These are phyloP conservation scores for Aspergillus coremiiformis DNA, from an alignment of 495 filamentous ascomycete genomes.

Conservation along the genomic window DNA sequence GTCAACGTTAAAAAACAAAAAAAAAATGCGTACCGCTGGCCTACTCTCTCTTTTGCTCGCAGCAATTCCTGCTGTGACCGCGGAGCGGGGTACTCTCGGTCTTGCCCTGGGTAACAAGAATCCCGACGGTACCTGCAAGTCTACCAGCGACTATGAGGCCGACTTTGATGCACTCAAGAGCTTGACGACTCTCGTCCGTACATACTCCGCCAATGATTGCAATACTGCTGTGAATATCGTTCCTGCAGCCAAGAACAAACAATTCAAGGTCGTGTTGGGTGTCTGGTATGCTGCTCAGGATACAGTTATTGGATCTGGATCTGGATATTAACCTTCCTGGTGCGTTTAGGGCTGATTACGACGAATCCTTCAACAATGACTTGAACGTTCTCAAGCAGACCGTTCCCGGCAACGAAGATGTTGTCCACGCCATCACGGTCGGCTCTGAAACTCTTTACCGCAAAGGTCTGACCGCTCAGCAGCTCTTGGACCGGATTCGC, in stretches of 20 bases:
- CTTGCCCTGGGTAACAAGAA: slow-evolving; percentile 45
- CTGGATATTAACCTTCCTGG: not conserved
- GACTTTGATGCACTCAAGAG: slow-evolving; percentile 58
- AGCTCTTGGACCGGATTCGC: slow-evolving; percentile 57
- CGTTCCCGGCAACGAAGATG: slow-evolving; percentile 46
- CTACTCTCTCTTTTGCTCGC: slow-evolving; percentile 36
- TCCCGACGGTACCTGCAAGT: slow-evolving; percentile 57
- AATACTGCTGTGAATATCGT: slow-evolving; percentile 58
- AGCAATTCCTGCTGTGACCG: slow-evolving; percentile 35
- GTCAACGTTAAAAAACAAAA: no score
- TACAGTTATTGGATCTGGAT: not conserved
- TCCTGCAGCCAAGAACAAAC: slow-evolving; percentile 62
- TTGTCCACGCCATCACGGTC: slow-evolving; percentile 68
- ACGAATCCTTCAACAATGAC: slow-evolving; percentile 57
- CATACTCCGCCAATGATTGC: slow-evolving; percentile 60
- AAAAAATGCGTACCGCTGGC: slow-evolving; percentile 41
- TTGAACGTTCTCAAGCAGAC: slow-evolving; percentile 50
- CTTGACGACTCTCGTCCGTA: slow-evolving; percentile 54
- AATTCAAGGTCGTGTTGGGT: slow-evolving; percentile 69
- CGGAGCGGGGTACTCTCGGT: slow-evolving; percentile 40
- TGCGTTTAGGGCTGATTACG: slow-evolving; percentile 54
- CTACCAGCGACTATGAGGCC: slow-evolving; percentile 51
- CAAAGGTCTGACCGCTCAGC: slow-evolving; percentile 55
- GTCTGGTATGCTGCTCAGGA: slow-evolving; percentile 52
- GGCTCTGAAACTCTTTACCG: slow-evolving; percentile 75